Evolutionary conservation across 169 alveolate genomes (phyloP).

Genomic region (Eimeria zaria): DNA sequence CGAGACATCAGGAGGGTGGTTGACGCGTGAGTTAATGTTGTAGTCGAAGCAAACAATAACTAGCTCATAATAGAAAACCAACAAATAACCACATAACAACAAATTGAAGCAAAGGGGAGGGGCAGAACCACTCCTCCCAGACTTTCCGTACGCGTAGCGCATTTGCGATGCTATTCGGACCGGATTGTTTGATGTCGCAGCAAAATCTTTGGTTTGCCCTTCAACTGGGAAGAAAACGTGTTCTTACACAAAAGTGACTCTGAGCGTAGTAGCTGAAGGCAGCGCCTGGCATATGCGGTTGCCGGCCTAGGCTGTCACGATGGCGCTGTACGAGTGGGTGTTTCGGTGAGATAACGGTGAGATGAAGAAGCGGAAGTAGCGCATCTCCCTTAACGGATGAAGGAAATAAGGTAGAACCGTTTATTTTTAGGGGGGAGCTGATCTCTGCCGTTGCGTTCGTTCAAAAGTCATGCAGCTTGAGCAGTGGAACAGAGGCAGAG

Average conservation of each 20-base stretch:
- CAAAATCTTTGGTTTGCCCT: too few species aligned
- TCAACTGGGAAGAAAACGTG: neutral
- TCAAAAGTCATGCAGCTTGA: too few species aligned
- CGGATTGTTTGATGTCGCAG: neutral
- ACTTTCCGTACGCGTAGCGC: neutral
- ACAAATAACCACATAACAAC: neutral
- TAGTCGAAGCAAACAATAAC: neutral
- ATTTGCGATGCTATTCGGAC: neutral
- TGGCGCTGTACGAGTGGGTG: neutral
- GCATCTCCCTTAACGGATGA: neutral
- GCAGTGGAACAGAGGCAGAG: neutral
- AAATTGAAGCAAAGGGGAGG: neutral
- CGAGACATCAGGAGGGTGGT: neutral
- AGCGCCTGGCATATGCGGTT: neutral
- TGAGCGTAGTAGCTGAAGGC: neutral
- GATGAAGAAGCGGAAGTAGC: too few species aligned
- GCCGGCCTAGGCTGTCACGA: neutral
- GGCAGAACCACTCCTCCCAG: neutral
- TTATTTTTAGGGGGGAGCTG: too few species aligned
- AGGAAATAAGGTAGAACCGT: neutral
- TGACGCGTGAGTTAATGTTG: neutral
- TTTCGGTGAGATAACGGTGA: neutral
- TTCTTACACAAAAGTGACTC: neutral
- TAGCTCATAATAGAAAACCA: neutral
- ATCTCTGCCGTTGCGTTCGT: too few species aligned